phyloP scores from a whole-genome alignment of 1,139 yeast species.

The Hanseniaspora uvarum region DNA sequence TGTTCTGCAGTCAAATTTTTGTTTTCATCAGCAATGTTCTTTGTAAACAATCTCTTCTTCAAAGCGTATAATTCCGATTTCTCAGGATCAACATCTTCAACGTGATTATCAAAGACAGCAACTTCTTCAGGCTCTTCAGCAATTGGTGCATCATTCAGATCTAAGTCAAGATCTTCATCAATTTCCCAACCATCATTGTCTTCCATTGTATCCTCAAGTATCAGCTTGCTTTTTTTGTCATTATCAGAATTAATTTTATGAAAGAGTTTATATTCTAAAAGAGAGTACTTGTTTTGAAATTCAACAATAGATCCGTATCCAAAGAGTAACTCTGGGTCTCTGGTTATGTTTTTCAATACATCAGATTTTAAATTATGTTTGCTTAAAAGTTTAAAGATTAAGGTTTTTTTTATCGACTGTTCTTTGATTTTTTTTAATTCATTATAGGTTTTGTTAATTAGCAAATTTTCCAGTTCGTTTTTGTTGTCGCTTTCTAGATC shows the following conservation, averaged over 20 bases:
- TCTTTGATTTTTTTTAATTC: slow-evolving; percentile 5
- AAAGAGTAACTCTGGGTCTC: neutral
- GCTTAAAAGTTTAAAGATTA: slow-evolving; percentile 1
- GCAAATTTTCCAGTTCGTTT: neutral
- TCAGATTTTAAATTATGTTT: slow-evolving; percentile 1
- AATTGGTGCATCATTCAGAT: neutral
- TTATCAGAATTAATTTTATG: neutral
- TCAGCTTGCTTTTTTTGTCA: neutral
- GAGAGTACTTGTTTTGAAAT: slow-evolving; percentile 7
- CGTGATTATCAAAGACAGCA: neutral
- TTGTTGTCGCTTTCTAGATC: neutral
- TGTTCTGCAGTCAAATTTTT: neutral
- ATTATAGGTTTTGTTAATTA: neutral
- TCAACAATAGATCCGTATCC: slow-evolving; percentile 10
- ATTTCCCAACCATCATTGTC: neutral
- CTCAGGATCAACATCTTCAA: neutral
- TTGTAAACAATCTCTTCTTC: slow-evolving; percentile 1
- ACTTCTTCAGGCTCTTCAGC: neutral
- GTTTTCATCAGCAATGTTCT: neutral
- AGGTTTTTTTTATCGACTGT: slow-evolving; percentile 9
- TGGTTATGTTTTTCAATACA: neutral
- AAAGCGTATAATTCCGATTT: neutral
- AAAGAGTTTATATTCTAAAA: neutral
- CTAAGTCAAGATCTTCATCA: slow-evolving; percentile 9
- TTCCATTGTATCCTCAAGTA: neutral